Evolutionary conservation across 2,329 filamentous ascomycete genomes (phyloP), one percentile per base, ranked within the genome.

Genomic region (Cladosporium sp.): DNA sequence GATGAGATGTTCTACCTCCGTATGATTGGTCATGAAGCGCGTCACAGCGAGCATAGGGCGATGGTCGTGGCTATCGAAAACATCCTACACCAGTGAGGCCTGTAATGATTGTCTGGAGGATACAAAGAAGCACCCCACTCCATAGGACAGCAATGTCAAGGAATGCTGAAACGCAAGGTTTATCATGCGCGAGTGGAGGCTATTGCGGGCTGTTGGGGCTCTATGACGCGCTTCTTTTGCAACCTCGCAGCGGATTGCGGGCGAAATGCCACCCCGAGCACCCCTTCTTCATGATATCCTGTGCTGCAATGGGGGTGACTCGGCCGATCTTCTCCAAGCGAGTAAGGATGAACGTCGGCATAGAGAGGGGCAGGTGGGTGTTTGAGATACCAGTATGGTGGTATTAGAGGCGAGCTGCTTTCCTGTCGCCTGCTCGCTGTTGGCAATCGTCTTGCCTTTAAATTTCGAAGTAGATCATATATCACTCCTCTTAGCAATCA

Each of bases 241-340:
- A 32, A 30, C 26, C n/a, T 56, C 30, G 51, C 51, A 56, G 51
- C 51, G 28, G 51, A 34, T 56, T 28, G 51, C 51, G 51, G 51
- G 26, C 51, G 51, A 56, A n/a, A 11, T 56, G 26, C n/a, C 25
- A 56, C 5, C 25, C 49, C 51, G 51, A 56, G 28, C n/a, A 34
- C 18, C 51, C n/a, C 25, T 56, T 34, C 3, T 54, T 23, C 25
- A 8, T 48, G 43, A 21, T 21, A 5, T 5, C 16, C 16, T 46
- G 46, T 49, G 23, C 10, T 26, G 28, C 48, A 16, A 28, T 26
- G 2, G 48, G 3, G 13, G 48, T 13, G 13, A 28, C 16, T 51
- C 8, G 48, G 48, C 28, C 25, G 48, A 51, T 51, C 48, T 25
- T 28, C 25, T 16, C 3, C 26, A 16, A 28, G 13, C 14, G 14